Conservation (phyloP, 768 basidiomycete genomes). For the Auriscalpium microsporum region DNA sequence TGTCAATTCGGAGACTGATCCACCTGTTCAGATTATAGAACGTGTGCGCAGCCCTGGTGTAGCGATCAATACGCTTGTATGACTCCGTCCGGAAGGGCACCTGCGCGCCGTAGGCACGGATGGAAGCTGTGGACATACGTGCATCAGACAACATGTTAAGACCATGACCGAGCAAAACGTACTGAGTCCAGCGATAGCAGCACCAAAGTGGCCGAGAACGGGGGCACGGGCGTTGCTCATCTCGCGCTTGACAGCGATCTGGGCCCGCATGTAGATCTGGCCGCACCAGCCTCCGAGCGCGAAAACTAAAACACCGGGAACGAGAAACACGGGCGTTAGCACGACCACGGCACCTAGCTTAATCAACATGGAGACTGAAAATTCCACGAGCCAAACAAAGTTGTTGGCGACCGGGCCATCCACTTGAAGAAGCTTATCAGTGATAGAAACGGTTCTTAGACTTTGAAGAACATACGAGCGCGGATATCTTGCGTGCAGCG, state of each 20-base stretch:
- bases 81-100: conserved; percentile 34
- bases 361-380: conserved; percentile 26
- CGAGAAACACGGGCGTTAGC: conserved; percentile 31
- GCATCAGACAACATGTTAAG: neutral
- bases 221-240: conserved; percentile 44
- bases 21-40: conserved; percentile 47
- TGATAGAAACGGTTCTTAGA: too few relatives aligned
- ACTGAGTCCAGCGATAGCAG: conserved; percentile 44
- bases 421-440: conserved; percentile 15
- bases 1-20: conserved; percentile 48
- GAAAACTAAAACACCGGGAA: conserved; percentile 29
- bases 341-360: conserved; percentile 21
- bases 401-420: conserved; percentile 25
- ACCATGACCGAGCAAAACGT: conserved; percentile 2
- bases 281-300: conserved; percentile 34
- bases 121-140: conserved; percentile 26
- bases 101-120: conserved; percentile 50
- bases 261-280: conserved; percentile 45
- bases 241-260: conserved; percentile 48
- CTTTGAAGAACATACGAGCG: conserved; percentile 14
- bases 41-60: conserved; percentile 29
- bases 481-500: conserved; percentile 61
- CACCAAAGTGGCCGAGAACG: conserved; percentile 41
- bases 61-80: conserved; percentile 38
- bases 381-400: conserved; percentile 23